Base-by-base conservation (phyloP, 2,329 filamentous ascomycete species). In the Helminthosporium solani region DNA sequence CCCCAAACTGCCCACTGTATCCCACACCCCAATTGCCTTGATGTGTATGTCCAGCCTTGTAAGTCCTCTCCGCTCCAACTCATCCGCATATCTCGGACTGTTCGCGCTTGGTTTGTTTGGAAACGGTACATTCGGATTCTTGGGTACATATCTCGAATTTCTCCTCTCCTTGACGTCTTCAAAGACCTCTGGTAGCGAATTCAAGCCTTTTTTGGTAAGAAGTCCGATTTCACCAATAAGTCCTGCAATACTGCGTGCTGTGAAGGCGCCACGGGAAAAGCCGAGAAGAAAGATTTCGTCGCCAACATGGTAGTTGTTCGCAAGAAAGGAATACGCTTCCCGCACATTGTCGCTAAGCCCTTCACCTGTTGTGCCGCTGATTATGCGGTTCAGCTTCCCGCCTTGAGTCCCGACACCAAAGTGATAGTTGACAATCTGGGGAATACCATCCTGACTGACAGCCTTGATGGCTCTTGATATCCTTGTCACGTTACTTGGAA, bases 261-360 rank as follows among this genome's bases (percentile, higher is more conserved):
- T 77, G 51, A 71, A 77, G 2, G 75, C 74, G 15, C 75, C 75
- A 40, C 75, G 58, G 2, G 73, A 75, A 51, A 76, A 77, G 2
- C 75, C 75, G 3, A 77, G 52, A 7, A 77, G 57, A 49, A 75
- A 77, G 34, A 77, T 74, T 15, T 73, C 73, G 46, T 77, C 74
- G 44, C 77, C 78, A 0, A 70, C 70, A n/a, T 71, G 64, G 53
- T 75, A 80, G 59, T 80, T 81, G 44, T 75, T 75, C n/a, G 73
- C 70, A 2, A 80, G 61, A 56, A 79, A 80, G 6, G 70, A 70
- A 42, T 81, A 78, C 0, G 68, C 73, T 59, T 77, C 72, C 11
- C 75, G 66, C 3, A 79, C 72, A 37, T 75, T 74, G 27, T 78
- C 74, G 3, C 64, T 63, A 8, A 78, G 63, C 4, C 76, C 75